Evolutionary conservation across 148 eudicot genomes (phyloP).

Genomic region (Pouteria glomerata): DNA sequence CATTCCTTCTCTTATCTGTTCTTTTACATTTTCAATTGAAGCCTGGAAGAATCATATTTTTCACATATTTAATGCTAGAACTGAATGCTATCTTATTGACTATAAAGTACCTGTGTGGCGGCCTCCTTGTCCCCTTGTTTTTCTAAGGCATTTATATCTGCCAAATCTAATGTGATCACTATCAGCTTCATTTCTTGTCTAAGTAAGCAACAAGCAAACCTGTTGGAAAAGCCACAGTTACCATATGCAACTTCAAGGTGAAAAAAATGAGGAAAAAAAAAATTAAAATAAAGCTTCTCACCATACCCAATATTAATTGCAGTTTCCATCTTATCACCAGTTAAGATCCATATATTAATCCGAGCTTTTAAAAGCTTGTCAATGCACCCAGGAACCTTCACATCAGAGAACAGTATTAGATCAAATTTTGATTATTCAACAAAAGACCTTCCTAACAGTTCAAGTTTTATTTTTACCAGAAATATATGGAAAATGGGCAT

Average conservation of each 20-base stretch:
- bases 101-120: constrained; percentile 63
- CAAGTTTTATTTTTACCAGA: too few relatives aligned
- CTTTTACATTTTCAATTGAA: constrained; percentile 51
- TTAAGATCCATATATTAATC: constrained; percentile 84
- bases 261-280: constrained; percentile 1
- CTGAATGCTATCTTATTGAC: too few relatives aligned
- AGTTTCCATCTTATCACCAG: constrained; percentile 96
- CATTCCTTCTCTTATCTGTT: constrained; percentile 60
- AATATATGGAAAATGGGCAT: too few relatives aligned
- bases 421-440: not conserved
- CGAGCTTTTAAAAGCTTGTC: constrained; percentile 76
- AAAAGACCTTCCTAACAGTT: too few relatives aligned
- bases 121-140: constrained; percentile 70
- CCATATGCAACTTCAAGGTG: not conserved
- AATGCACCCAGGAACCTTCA: constrained; percentile 90
- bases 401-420: constrained; percentile 1
- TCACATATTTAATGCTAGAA: constrained; percentile 8
- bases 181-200: constrained; percentile 83
- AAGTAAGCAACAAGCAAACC: constrained; percentile 89
- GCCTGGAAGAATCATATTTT: constrained; percentile 40
- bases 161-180: constrained; percentile 61
- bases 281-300: constrained; percentile 2
- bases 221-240: constrained; percentile 22
- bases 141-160: constrained; percentile 58
- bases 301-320: constrained; percentile 90